Conservation (phyloP, 805 yeast genomes). For the Nakazawaea wyomingensis region DNA sequence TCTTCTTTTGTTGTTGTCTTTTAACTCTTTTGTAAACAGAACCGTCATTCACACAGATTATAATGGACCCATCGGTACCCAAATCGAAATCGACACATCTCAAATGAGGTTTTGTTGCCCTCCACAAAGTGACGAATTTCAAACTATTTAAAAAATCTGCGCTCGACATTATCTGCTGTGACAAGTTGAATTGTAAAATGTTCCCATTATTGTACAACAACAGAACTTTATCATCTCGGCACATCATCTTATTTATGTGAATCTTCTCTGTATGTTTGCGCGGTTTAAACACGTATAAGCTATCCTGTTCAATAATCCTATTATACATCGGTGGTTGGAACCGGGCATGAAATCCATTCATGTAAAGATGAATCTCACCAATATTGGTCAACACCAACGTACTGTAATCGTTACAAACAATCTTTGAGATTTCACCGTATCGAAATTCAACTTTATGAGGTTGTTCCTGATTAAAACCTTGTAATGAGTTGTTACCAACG, state of each 20-base stretch:
- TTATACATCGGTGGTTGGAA: constrained; percentile 29
- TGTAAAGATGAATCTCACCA: constrained; percentile 59
- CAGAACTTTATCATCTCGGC: constrained; percentile 36
- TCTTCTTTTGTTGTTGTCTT: constrained; percentile 20
- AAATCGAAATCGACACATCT: constrained; percentile 64
- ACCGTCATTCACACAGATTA: constrained; percentile 67
- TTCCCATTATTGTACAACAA: constrained; percentile 59
- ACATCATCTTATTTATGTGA: constrained; percentile 26
- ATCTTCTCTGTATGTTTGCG: constrained; percentile 38
- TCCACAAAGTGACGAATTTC: constrained; percentile 54
- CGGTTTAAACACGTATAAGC: constrained; percentile 52
- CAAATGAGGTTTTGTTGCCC: constrained; percentile 51
- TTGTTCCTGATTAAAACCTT: constrained; percentile 32
- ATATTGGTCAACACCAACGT: constrained; percentile 58
- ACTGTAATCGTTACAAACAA: constrained; percentile 60
- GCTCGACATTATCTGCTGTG: constrained; percentile 24
- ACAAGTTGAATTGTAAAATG: constrained; percentile 32
- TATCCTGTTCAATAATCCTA: constrained; percentile 23
- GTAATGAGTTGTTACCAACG: constrained; percentile 15
- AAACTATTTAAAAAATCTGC: constrained; percentile 34
- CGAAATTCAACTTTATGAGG: constrained; percentile 39
- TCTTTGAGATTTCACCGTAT: constrained; percentile 46
- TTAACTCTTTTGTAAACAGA: constrained; percentile 48
- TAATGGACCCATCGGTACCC: constrained; percentile 60
- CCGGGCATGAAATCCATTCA: constrained; percentile 51